Percentiles rank a stretch among this genome's conserved stretches.
Evolutionary conservation across 1,139 yeast genomes (phyloP).

Genomic region (Lodderomyces theae): DNA sequence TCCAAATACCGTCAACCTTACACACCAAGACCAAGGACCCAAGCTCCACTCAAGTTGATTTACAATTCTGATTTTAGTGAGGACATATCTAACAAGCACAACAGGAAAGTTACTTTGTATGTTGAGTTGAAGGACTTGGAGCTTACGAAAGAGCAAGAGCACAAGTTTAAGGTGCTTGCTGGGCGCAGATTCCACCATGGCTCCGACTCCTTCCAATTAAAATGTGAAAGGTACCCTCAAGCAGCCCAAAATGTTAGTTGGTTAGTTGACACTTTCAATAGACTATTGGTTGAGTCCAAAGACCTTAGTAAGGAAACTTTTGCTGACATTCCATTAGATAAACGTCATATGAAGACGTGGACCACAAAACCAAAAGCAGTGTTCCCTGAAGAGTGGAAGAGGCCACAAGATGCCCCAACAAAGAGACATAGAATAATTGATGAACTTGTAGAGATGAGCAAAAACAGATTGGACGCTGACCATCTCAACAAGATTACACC

Average conservation of each 20-base stretch:
- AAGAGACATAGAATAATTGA: conserved; percentile 31
- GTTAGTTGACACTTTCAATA: conserved; percentile 61
- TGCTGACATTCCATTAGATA: conserved; percentile 78
- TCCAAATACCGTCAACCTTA: conserved; percentile 70
- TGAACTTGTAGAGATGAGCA: conserved; percentile 27
- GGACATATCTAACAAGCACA: conserved; percentile 57
- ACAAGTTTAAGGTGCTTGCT: conserved; percentile 75
- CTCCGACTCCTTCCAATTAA: conserved; percentile 58
- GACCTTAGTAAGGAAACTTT: conserved; percentile 57
- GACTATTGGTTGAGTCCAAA: conserved; percentile 63
- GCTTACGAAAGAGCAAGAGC: conserved; percentile 52
- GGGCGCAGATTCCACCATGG: conserved; percentile 72
- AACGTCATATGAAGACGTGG: conserved; percentile 55
- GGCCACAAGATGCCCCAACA: conserved; percentile 67
- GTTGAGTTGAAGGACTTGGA: conserved; percentile 55
- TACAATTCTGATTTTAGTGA: conserved; percentile 75
- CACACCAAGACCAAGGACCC: conserved; percentile 39
- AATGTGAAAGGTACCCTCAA: conserved; percentile 62
- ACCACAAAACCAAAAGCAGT: conserved; percentile 34
- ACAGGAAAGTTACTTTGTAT: conserved; percentile 63
- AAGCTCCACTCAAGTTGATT: conserved; percentile 62
- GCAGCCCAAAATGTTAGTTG: conserved; percentile 84
- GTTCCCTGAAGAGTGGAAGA: conserved; percentile 85
- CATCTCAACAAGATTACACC: conserved; percentile 4
- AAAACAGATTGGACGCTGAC: conserved; percentile 1